phyloP scores from a whole-genome alignment of 192 early-diverging fungal genomes.

The Gryganskiella cystojenkinii region DNA sequence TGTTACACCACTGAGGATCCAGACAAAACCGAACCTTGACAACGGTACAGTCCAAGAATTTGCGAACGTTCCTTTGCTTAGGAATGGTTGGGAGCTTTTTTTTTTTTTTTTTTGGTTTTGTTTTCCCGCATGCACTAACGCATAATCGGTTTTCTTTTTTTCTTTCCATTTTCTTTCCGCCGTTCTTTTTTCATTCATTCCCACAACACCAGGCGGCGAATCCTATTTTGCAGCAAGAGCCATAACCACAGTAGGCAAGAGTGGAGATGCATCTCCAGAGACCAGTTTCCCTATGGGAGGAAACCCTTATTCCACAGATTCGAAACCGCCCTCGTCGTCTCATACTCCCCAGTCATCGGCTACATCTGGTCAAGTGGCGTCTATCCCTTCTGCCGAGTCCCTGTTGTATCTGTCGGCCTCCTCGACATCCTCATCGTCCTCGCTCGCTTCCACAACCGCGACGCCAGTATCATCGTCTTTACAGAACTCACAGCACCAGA shows the following conservation, averaged over 20 bases:
- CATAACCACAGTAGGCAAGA: background rate
- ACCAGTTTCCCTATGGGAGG: slow-evolving; percentile 3
- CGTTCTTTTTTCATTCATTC: background rate
- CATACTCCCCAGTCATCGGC: no score
- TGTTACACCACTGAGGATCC: background rate
- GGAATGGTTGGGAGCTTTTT: background rate
- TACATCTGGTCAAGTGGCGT: no score
- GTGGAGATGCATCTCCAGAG: background rate
- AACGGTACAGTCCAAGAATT: no score
- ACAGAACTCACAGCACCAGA: no score
- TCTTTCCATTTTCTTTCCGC: background rate
- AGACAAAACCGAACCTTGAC: no score
- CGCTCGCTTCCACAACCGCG: no score
- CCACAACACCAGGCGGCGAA: background rate
- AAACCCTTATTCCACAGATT: slow-evolving; percentile 9
- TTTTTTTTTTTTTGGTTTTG: background rate
- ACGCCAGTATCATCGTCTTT: no score
- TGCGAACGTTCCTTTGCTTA: background rate
- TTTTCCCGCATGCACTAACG: background rate
- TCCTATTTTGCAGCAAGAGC: slow-evolving; percentile 4
- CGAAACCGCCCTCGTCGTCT: background rate
- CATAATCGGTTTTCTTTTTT: no score
- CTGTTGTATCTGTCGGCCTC: no score
- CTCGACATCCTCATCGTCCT: background rate
- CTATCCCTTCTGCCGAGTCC: no score